Evolutionary conservation across 78 protist genomes (phyloP).

Genomic region (Dictyostelium purpureum): DNA sequence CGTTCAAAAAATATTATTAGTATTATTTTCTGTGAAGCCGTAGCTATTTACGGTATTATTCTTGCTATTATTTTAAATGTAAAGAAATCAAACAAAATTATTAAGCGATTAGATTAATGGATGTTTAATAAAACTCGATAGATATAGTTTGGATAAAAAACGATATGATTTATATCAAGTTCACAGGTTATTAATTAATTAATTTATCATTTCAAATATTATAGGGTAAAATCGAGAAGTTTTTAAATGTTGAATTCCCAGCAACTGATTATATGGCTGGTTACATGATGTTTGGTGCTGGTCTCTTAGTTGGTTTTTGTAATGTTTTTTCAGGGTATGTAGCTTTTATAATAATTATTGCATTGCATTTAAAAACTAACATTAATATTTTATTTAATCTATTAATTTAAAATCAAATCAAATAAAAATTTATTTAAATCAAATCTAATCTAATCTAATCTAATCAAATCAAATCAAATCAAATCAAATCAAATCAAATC

Average conservation of each 20-base stretch:
- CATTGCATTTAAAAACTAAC: no score
- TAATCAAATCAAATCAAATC: not conserved
- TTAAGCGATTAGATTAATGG: not conserved
- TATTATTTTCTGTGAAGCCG: conserved; percentile 99
- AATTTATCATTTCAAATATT: not conserved
- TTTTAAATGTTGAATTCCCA: not conserved
- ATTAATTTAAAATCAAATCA: not conserved
- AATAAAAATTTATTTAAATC: not conserved
- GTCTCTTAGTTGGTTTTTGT: conserved; percentile 91
- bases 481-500: not conserved
- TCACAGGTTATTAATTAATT: not conserved
- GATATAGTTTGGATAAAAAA: no score
- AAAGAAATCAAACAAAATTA: not conserved
- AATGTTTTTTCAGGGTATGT: conserved; percentile 92
- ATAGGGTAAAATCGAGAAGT: conserved; percentile 48
- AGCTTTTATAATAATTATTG: not conserved
- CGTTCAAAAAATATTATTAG: conserved; percentile 93
- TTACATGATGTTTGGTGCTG: conserved; percentile 90
- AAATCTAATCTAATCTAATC: no score
- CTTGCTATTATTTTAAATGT: conserved; percentile 93
- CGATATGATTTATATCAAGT: no score
- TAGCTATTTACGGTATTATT: conserved; percentile 99
- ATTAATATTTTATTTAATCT: not conserved
- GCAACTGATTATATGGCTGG: conserved; percentile 78
- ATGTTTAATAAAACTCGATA: no score